These are phyloP conservation scores for Colletotrichum sansevieriae DNA, from an alignment of 2,329 filamentous ascomycete species.

Conservation along the genomic window DNA sequence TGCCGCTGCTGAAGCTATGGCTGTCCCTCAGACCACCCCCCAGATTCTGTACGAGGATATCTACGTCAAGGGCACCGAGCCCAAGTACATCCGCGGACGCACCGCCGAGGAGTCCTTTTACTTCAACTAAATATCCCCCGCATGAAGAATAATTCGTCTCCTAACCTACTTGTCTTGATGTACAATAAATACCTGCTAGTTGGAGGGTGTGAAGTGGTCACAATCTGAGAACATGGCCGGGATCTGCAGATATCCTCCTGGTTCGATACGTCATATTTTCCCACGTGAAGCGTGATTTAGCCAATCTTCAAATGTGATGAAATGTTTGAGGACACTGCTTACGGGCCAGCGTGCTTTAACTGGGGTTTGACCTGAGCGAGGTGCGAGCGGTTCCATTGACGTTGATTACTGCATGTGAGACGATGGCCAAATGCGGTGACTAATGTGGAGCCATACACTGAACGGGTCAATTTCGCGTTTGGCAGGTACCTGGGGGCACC, in stretches of 20 bases:
- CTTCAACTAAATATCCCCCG: conserved; percentile 67
- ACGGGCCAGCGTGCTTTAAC: too few relatives aligned
- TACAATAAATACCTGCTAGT: conserved; percentile 45
- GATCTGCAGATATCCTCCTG: conserved; percentile 41
- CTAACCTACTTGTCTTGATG: conserved; percentile 41
- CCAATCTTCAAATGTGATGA: too few relatives aligned
- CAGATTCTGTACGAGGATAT: conserved; percentile 97
- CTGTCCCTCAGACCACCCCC: conserved; percentile 79
- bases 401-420: neutral
- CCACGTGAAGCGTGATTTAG: neutral
- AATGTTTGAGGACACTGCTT: too few relatives aligned
- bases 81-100: conserved; percentile 87
- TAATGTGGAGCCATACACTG: conserved; percentile 14
- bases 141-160: conserved; percentile 41
- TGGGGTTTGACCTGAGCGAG: too few relatives aligned
- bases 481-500: conserved; percentile 2
- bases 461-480: conserved; percentile 32
- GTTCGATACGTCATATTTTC: conserved; percentile 15
- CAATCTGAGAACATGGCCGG: conserved; percentile 39
- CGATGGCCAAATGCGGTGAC: conserved; percentile 2
- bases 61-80: conserved; percentile 90
- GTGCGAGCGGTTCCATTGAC: too few relatives aligned
- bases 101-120: conserved; percentile 95
- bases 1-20: conserved; percentile 89
- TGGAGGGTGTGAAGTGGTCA: conserved; percentile 42